These are phyloP conservation scores for Chlamydomonas sphaeroides DNA, from an alignment of 139 green algal genomes.

Conservation along the genomic window DNA sequence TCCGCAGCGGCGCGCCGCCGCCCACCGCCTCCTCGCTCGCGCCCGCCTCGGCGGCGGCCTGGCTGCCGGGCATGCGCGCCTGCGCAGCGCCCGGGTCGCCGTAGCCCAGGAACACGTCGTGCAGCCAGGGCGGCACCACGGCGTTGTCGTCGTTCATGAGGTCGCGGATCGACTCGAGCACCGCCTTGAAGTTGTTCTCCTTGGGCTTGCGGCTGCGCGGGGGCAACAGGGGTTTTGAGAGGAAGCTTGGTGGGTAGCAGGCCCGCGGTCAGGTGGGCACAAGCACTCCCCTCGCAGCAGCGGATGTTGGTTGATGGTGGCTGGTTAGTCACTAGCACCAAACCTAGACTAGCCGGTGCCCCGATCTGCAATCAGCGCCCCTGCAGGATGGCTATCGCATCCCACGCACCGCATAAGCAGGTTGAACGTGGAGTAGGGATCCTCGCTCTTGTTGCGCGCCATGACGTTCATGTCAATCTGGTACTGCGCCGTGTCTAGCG, in stretches of 20 bases:
- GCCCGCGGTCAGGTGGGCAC: too few relatives aligned
- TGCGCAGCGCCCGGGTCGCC: slow-evolving; percentile 85
- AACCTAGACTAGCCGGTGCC: too few relatives aligned
- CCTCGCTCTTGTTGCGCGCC: slow-evolving; percentile 59
- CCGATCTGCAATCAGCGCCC: too few relatives aligned
- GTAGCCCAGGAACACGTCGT: slow-evolving; percentile 98
- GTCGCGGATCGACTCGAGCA: slow-evolving; percentile 96
- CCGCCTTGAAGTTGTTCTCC: slow-evolving; percentile 99
- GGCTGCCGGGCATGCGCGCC: slow-evolving; percentile 32
- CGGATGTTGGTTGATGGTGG: too few relatives aligned
- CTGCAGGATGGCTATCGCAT: too few relatives aligned
- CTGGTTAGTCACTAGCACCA: too few relatives aligned
- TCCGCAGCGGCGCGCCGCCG: slow-evolving; percentile 54
- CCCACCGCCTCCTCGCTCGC: not conserved
- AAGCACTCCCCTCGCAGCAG: too few relatives aligned
- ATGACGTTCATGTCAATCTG: slow-evolving; percentile 83
- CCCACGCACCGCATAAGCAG: slow-evolving; percentile 79
- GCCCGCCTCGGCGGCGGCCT: not conserved
- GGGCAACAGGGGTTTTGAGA: not conserved
- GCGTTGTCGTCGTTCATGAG: slow-evolving; percentile 86
- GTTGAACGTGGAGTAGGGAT: slow-evolving; percentile 91
- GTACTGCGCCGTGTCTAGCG: slow-evolving; percentile 96
- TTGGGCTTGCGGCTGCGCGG: slow-evolving; percentile 75
- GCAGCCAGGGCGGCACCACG: slow-evolving; percentile 90
- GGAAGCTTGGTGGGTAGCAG: too few relatives aligned